A percentile compares a stretch with the other conserved stretches of the same genome.
Evolutionary conservation across 345 rosid species (phyloP).

Genomic region (Eucalyptus decipiens): DNA sequence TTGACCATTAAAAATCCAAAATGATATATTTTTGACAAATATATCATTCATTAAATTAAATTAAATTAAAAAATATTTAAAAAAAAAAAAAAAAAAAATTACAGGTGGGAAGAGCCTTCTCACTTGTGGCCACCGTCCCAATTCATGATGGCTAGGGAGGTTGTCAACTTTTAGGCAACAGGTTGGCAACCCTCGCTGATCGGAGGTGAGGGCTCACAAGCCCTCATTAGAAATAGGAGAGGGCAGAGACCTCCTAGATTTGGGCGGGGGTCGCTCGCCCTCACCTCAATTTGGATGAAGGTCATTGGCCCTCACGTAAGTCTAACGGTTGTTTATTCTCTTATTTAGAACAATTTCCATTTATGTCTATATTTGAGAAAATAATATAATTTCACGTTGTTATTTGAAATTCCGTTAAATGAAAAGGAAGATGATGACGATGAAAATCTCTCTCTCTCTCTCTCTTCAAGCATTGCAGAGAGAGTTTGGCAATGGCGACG

Average conservation of each 20-base stretch:
- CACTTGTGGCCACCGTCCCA: accelerated
- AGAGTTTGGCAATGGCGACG: not conserved
- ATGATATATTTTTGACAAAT: no score
- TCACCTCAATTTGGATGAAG: accelerated
- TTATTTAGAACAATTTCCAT: no score
- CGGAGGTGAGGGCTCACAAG: no score
- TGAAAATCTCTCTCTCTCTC: not conserved
- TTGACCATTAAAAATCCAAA: accelerated
- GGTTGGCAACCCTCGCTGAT: accelerated
- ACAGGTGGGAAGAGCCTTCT: no score
- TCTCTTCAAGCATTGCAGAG: not conserved
- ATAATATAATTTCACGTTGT: no score
- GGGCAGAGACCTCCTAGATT: no score
- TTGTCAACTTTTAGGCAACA: accelerated
- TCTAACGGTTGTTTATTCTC: accelerated
- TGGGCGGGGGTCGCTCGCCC: accelerated
- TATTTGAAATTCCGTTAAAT: not conserved
- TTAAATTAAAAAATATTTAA: no score
- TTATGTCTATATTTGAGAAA: no score
- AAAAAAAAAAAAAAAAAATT: no score
- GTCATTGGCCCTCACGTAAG: no score
- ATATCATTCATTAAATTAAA: no score
- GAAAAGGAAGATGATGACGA: not conserved
- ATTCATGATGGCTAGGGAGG: accelerated
- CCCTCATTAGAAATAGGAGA: no score